Conservation (phyloP, 768 basidiomycete species). For the Podaxis sp. region DNA sequence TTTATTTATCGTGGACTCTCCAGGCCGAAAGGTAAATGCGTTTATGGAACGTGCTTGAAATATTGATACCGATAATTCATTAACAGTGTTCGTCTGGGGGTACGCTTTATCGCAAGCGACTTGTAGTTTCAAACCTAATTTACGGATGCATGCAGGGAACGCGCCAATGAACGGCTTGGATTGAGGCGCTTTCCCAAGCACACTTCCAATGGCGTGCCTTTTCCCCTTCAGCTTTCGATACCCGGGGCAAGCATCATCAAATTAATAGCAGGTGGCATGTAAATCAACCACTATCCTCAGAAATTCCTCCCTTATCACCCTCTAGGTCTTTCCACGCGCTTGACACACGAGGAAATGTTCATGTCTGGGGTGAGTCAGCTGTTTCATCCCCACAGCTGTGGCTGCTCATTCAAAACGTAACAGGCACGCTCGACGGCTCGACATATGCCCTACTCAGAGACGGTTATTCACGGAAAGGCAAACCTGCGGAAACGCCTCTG, state of each 20-base stretch:
- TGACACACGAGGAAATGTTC: constrained; percentile 68
- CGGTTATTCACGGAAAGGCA: constrained; percentile 57
- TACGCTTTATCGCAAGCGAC: constrained; percentile 24
- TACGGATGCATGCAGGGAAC: constrained; percentile 43
- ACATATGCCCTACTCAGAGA: constrained; percentile 40
- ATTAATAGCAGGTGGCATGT: constrained; percentile 84
- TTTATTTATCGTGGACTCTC: constrained; percentile 73
- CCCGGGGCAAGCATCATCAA: constrained; percentile 65
- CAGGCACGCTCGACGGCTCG: constrained; percentile 63
- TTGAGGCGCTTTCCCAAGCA: constrained; percentile 35
- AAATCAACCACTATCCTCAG: constrained; percentile 23
- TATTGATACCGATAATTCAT: neutral
- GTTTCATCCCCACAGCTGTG: neutral
- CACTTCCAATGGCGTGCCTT: constrained; percentile 46
- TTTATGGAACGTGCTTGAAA: neutral
- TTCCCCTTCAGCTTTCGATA: constrained; percentile 62
- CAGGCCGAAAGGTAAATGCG: constrained; percentile 61
- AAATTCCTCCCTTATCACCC: constrained; percentile 8
- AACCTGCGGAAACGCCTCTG: constrained; percentile 52
- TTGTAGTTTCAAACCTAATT: neutral
- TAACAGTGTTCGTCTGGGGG: constrained; percentile 54
- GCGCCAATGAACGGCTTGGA: constrained; percentile 65
- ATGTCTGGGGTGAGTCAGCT: constrained; percentile 72
- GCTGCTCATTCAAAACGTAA: neutral
- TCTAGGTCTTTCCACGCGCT: constrained; percentile 85